These are phyloP conservation scores for Lagenaria siceraria DNA, from an alignment of 306 rosid species.

Conservation along the genomic window DNA sequence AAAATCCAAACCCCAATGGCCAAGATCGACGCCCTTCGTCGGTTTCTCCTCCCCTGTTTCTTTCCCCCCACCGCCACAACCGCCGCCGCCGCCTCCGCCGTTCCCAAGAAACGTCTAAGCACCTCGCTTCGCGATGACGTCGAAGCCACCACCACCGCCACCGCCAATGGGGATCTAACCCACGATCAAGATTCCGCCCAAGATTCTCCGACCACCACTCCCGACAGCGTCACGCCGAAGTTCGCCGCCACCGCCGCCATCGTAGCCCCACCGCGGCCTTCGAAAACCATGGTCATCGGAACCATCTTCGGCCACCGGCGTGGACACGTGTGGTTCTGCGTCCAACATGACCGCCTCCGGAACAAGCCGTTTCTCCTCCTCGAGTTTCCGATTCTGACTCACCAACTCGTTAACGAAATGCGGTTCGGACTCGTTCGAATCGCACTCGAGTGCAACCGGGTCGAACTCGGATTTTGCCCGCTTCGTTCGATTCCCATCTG, in stretches of 20 bases:
- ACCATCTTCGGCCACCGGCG: constrained; percentile 82
- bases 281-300: constrained; percentile 71
- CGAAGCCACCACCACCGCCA: neutral
- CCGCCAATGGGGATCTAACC: neutral
- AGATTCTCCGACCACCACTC: constrained; percentile 27
- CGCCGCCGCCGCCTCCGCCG: neutral
- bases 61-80: constrained; percentile 18
- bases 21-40: constrained; percentile 72
- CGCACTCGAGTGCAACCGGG: constrained; percentile 47
- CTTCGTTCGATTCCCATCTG: constrained; percentile 63
- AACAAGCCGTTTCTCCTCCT: constrained; percentile 56
- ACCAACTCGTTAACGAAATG: constrained; percentile 76
- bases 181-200: constrained; percentile 28
- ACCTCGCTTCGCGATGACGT: constrained; percentile 40
- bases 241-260: neutral
- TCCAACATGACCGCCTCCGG: constrained; percentile 61
- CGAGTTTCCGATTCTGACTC: constrained; percentile 58
- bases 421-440: constrained; percentile 66
- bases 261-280: constrained; percentile 35
- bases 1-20: constrained; percentile 27
- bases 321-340: constrained; percentile 76
- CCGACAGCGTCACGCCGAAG: neutral
- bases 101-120: constrained; percentile 59
- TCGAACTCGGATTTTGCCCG: constrained; percentile 32
- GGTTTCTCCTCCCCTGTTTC: constrained; percentile 73